A percentile compares a stretch with the other conserved stretches of the same genome.
Conservation (phyloP, 2,329 filamentous ascomycete genomes). For the Rasamsonia emersonii region DNA sequence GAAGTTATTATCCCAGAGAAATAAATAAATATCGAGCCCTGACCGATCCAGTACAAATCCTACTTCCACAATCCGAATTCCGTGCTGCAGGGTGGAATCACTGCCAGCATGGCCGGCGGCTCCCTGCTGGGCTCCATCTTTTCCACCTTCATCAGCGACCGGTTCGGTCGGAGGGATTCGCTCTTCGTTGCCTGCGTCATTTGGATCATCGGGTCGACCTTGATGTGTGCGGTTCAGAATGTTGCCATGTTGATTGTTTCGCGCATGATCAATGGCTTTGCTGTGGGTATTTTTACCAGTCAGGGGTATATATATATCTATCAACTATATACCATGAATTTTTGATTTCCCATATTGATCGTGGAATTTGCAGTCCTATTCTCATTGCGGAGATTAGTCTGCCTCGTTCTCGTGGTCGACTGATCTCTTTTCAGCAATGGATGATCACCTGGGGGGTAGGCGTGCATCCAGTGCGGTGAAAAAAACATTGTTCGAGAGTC, state of each 20-base stretch:
- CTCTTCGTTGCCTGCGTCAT: conserved; percentile 31
- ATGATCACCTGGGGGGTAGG: conserved; percentile 63
- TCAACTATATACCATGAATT: conserved; percentile 38
- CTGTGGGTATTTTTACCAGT: conserved; percentile 68
- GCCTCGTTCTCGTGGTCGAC: conserved; percentile 43
- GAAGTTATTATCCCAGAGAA: too few relatives aligned
- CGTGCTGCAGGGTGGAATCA: conserved; percentile 65
- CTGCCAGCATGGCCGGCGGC: conserved; percentile 64
- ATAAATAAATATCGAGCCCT: too few relatives aligned
- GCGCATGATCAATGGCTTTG: conserved; percentile 58
- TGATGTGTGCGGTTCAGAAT: conserved; percentile 50
- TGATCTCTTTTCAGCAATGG: conserved; percentile 66
- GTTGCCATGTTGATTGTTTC: conserved; percentile 60
- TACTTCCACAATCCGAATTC: too few relatives aligned
- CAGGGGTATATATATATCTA: too few relatives aligned
- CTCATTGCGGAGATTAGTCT: conserved; percentile 44
- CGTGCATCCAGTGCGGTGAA: conserved; percentile 52
- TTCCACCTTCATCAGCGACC: conserved; percentile 48
- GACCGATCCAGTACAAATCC: too few relatives aligned
- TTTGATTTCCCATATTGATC: not conserved
- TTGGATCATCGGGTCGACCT: conserved; percentile 44
- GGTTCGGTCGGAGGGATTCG: conserved; percentile 42
- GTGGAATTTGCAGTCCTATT: conserved; percentile 6
- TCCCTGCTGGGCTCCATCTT: conserved; percentile 54
- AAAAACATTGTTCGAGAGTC: conserved; percentile 6